Base-by-base conservation (phyloP, 148 eudicot species). In the Chenopodium formosanum region DNA sequence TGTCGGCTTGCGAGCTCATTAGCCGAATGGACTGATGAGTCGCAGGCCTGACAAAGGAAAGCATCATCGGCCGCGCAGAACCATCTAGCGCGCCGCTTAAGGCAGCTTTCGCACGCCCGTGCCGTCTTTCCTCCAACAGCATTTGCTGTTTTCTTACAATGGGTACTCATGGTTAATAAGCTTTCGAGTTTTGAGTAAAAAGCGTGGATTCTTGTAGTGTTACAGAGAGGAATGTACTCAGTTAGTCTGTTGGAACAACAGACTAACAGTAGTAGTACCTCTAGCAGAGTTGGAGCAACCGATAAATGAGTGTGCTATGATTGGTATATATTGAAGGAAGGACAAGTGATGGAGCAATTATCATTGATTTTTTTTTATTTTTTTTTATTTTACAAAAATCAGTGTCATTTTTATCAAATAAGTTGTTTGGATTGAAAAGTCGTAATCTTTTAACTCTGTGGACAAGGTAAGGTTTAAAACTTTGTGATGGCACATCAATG, bases 41-140 rank as follows among this genome's bases (percentile, higher is more conserved):
- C 94, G 68, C 92, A 91, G 32, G 74, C 63, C 69, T 89, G 92
- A 78, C 94, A 91, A 31, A 91, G 94, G 80, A 91, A 91, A 44
- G 94, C 94, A 34, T 91, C 94, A 25, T 91, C 94, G 0, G 91
- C 88, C 0, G 89, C 79, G 31, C 94, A 91, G 69, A 86, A 91
- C 92, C 92, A 91, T 47, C 89, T 78, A 2, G 92, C 94, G 40
- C 92, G 80, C 79, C 78, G 87, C 3, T 78, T 69, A 0, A 89
- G 81, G 83, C 95, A 91, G 83, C 90, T 86, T 27, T 91, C 92
- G 69, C 95, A 91, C 16, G 92, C 90, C 50, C 91, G 75, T 0
- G 90, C 89, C 0, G 89, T 85, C 81, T 86, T 91, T 23, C 91
- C 91, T 44, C 89, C 88, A 20, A 89, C 46, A 9, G 50, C 50